A percentile compares a stretch with the other conserved stretches of the same genome.
Conservation (phyloP, 2,329 filamentous ascomycete species). For the Blastomyces gilchristii region DNA sequence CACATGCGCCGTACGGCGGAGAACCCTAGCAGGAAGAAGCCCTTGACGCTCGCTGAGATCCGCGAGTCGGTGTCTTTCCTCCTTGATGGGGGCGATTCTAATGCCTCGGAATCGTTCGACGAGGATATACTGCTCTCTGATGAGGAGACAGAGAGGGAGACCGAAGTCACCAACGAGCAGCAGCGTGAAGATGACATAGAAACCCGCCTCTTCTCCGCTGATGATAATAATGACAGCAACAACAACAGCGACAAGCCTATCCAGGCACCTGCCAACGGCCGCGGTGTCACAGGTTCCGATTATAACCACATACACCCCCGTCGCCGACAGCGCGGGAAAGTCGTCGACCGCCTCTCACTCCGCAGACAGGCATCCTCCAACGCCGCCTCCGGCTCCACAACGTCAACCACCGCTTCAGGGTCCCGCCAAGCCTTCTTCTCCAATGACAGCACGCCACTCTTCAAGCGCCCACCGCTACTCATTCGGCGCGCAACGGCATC, state of each 20-base stretch:
- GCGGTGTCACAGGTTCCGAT: conserved; percentile 13
- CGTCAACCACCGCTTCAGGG: conserved; percentile 31
- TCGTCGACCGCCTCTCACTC: conserved; percentile 38
- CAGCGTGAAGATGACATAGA: conserved; percentile 44
- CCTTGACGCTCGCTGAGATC: conserved; percentile 67
- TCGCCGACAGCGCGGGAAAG: conserved; percentile 31
- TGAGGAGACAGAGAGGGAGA: conserved; percentile 25
- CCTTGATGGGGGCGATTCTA: conserved; percentile 45
- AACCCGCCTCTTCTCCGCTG: conserved; percentile 12
- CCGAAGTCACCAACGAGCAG: conserved; percentile 39
- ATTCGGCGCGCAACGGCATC: conserved; percentile 24
- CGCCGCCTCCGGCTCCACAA: conserved; percentile 32
- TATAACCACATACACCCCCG: conserved; percentile 27
- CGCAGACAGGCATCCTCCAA: conserved; percentile 38
- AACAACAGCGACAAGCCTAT: conserved; percentile 20
- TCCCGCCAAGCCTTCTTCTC: conserved; percentile 28
- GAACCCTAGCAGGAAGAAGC: conserved; percentile 50
- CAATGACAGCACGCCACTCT: conserved; percentile 12
- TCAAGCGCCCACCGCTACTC: conserved; percentile 8
- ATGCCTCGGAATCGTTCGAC: conserved; percentile 24
- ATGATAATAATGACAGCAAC: conserved; percentile 15
- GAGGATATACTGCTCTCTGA: conserved; percentile 38
- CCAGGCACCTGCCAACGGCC: conserved; percentile 18
- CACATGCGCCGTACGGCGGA: conserved; percentile 50
- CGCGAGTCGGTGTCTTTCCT: conserved; percentile 74